A percentile compares a stretch with the other conserved stretches of the same genome.
Conservation (phyloP, 2,329 filamentous ascomycete species). For the Clonostachys solani region DNA sequence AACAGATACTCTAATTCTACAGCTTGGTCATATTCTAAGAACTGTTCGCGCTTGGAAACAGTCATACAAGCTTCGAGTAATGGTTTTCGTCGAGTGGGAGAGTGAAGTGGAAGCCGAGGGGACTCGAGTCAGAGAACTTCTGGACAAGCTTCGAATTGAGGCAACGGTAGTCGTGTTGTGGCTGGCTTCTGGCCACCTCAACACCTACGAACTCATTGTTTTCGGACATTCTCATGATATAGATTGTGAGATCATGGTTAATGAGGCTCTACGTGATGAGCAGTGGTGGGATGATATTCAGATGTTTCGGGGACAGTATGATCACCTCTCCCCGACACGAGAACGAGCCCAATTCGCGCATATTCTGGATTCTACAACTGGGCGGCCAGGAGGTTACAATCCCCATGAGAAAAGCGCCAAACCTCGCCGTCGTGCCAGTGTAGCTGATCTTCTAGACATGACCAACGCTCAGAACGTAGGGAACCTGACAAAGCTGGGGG, state of each 20-base stretch:
- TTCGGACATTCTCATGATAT: slow-evolving; percentile 58
- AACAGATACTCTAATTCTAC: slow-evolving; percentile 71
- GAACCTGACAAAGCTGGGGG: slow-evolving; percentile 53
- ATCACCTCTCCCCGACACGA: slow-evolving; percentile 31
- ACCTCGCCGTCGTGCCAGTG: background rate
- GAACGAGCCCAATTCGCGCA: slow-evolving; percentile 37
- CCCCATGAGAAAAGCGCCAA: slow-evolving; percentile 25
- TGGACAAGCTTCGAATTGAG: slow-evolving; percentile 79
- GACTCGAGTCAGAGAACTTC: slow-evolving; percentile 64
- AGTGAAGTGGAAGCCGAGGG: slow-evolving; percentile 77
- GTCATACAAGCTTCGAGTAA: slow-evolving; percentile 67
- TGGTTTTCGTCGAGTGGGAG: slow-evolving; percentile 88
- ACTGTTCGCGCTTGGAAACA: slow-evolving; percentile 79
- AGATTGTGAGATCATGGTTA: slow-evolving; percentile 55
- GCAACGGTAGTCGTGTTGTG: slow-evolving; percentile 78
- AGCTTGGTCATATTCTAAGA: slow-evolving; percentile 78
- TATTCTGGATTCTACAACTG: slow-evolving; percentile 36
- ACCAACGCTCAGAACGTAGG: slow-evolving; percentile 53
- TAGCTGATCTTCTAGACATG: slow-evolving; percentile 23
- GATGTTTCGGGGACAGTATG: slow-evolving; percentile 35
- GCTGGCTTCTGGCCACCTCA: slow-evolving; percentile 68
- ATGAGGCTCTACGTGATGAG: slow-evolving; percentile 64
- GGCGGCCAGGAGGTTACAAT: slow-evolving; percentile 36
- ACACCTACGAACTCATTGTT: slow-evolving; percentile 73
- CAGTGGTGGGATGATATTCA: slow-evolving; percentile 82